Evolutionary conservation across 1,284 basidiomycete species (phyloP), one percentile per base, ranked within the genome.

Genomic region (Ustilago hordei): DNA sequence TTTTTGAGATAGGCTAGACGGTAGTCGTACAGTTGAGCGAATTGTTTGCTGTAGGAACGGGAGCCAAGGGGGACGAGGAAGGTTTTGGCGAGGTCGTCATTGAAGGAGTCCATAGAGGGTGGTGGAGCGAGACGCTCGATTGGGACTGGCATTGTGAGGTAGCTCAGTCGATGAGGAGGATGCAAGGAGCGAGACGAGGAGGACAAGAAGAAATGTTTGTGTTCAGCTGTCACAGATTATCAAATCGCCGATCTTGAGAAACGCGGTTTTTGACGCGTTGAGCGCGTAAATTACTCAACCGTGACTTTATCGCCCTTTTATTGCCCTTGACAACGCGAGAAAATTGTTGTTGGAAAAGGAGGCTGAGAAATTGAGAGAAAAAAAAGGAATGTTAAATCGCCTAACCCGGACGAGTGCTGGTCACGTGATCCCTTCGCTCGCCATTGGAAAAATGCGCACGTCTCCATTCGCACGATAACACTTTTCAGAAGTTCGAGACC

Each of bases 1-100:
- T 80, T 78, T 36, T 79, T 79, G 53, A 86, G 79, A 50, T 79
- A 77, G 19, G 83, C 70, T 11, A 86, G 81, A n/a, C 84, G 77
- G 59, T 78, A 85, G 62, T 86, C 83, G 78, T 86, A 86, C 31
- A 86, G 67, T 48, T 84, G 77, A 13, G 84, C 82, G 57, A 75
- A 86, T 60, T 86, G 84, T 38, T 75, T 75, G 41, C 56, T 65
- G 65, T 84, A 86, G 2, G 71, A 68, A 28, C 84, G 67, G 15
- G 79, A 75, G 5, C 82, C 73, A 17, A 83, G 67, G 0, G 84
- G 81, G 2, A 84, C 69, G 8, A 75, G 52, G 39, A 84, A 78
- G 36, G 82, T 54, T 12, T 71, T 63, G 32, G 69, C 68, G 41
- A 84, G 79, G 12, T 73, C 64, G 17, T 52, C 31, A 34, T 64